A percentile compares a stretch with the other conserved stretches of the same genome.
phyloP scores from a whole-genome alignment of 306 rosid genomes.

The Prosopis cineraria region DNA sequence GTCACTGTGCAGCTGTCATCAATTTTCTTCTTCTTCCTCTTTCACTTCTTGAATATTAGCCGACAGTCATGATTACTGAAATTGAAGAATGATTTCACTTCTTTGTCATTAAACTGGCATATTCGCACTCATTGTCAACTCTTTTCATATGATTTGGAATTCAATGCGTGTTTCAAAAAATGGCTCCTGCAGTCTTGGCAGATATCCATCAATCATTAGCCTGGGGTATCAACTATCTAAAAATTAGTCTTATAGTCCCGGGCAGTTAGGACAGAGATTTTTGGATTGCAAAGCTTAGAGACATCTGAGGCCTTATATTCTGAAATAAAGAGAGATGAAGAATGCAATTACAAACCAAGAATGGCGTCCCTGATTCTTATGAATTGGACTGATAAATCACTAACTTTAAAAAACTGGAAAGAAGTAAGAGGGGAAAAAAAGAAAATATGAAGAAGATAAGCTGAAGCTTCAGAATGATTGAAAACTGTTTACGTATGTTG shows the following conservation, averaged over 20 bases:
- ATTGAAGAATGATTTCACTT: not conserved
- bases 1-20: not conserved
- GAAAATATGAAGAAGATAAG: constrained; percentile 15
- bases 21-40: not conserved
- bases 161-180: not conserved
- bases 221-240: not conserved
- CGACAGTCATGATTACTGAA: not conserved
- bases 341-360: not conserved
- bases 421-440: not conserved
- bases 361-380: not conserved
- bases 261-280: not conserved
- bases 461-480: constrained; percentile 20
- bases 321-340: not conserved
- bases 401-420: not conserved
- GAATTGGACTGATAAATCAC: constrained; percentile 8
- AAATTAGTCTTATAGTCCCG: not conserved
- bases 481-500: not conserved
- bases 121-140: not conserved
- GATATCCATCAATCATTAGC: not conserved
- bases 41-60: not conserved
- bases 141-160: not conserved
- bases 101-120: not conserved
- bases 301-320: not conserved
- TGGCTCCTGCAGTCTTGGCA: not conserved
- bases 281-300: not conserved